Evolutionary conservation across 2,329 filamentous ascomycete genomes (phyloP).

Genomic region (Teratosphaeriaceae sp.): DNA sequence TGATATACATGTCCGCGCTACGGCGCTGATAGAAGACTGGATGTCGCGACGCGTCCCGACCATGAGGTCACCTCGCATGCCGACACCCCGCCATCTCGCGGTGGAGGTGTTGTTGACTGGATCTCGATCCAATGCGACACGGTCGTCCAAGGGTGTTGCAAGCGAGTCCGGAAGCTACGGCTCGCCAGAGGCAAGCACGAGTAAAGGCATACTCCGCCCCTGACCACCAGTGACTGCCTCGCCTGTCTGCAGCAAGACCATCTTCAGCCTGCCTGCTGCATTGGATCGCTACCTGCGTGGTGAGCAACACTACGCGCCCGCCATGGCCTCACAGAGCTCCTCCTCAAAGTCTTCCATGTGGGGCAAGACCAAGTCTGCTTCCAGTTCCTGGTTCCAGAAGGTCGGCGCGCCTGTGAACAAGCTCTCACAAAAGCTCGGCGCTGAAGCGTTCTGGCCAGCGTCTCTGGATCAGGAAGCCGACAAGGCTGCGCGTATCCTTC

Average conservation of each 20-base stretch:
- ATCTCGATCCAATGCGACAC: not conserved
- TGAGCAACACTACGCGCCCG: not conserved
- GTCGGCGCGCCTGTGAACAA: conserved; percentile 68
- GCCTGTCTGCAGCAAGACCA: too few relatives aligned
- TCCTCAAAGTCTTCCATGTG: conserved; percentile 7
- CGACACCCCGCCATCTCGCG: not conserved
- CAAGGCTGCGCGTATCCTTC: conserved; percentile 79
- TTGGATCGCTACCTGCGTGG: too few relatives aligned
- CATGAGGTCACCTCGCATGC: not conserved
- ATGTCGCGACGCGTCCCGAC: not conserved
- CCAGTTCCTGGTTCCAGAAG: conserved; percentile 49
- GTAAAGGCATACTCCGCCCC: not conserved
- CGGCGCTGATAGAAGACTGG: too few relatives aligned
- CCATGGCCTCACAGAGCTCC: conserved; percentile 3
- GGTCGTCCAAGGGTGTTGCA: not conserved
- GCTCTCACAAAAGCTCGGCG: conserved; percentile 69
- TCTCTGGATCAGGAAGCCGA: conserved; percentile 63
- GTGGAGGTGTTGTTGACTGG: not conserved
- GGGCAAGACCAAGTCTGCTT: conserved; percentile 9
- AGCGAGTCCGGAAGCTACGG: not conserved
- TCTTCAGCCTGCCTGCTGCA: not conserved
- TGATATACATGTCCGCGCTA: too few relatives aligned
- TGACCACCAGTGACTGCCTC: too few relatives aligned
- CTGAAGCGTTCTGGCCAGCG: conserved; percentile 76
- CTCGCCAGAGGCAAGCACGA: not conserved